phyloP scores from a whole-genome alignment of 331 rosid species.

The Telfairia occidentalis region DNA sequence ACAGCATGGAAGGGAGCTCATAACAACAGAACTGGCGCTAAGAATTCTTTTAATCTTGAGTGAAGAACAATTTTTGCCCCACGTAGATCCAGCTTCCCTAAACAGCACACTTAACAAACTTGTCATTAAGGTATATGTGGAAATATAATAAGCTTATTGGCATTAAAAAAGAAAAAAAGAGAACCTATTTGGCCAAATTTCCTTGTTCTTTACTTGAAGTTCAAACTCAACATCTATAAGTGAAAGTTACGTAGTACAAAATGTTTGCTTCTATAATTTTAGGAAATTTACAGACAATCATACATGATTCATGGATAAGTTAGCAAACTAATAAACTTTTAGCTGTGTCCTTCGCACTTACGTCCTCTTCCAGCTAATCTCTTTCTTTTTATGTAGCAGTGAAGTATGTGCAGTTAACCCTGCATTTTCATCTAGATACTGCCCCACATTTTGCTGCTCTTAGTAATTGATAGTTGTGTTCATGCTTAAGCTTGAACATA shows the following conservation, averaged over 20 bases:
- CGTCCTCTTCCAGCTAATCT: not conserved
- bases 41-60: constrained; percentile 65
- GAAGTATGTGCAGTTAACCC: not conserved
- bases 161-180: too few species aligned
- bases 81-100: constrained; percentile 41
- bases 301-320: not conserved
- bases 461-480: not conserved
- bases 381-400: not conserved
- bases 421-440: not conserved
- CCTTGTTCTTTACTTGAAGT: not conserved
- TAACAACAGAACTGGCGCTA: constrained; percentile 83
- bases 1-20: constrained; percentile 98
- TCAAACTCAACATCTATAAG: not conserved
- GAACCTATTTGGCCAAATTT: too few species aligned
- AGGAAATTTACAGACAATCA: not conserved
- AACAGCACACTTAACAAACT: constrained; percentile 63
- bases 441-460: not conserved
- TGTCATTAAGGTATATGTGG: constrained; percentile 58
- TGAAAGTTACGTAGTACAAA: not conserved
- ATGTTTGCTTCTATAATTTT: not conserved
- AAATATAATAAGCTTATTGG: not conserved
- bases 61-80: constrained; percentile 59
- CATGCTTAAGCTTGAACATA: not conserved
- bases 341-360: not conserved
- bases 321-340: not conserved